These are phyloP conservation scores for Podospora comata DNA, from an alignment of 495 filamentous ascomycete species.

Conservation along the genomic window DNA sequence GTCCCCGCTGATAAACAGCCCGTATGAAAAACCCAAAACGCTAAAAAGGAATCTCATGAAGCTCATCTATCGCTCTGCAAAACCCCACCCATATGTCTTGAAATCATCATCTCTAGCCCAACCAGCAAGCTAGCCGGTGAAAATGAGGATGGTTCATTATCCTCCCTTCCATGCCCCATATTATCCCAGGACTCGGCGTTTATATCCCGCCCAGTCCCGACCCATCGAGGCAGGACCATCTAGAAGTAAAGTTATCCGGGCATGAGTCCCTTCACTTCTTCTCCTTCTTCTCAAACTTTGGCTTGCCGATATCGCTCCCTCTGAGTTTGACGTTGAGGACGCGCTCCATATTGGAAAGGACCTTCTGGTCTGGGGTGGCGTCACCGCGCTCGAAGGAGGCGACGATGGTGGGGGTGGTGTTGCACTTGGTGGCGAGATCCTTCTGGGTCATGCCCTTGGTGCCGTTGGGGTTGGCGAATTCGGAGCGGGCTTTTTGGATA, in stretches of 20 bases:
- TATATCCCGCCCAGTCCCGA: background rate
- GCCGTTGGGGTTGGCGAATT: slow-evolving; percentile 52
- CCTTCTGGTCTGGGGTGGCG: slow-evolving; percentile 80
- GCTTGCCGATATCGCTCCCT: slow-evolving; percentile 71
- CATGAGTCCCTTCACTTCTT: slow-evolving; percentile 26
- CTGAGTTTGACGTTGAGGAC: slow-evolving; percentile 82
- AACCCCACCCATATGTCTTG: background rate
- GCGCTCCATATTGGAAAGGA: slow-evolving; percentile 74
- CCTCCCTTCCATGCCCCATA: background rate
- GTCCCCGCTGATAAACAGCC: background rate
- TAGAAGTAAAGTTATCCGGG: background rate
- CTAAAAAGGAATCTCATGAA: background rate
- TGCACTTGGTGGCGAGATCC: slow-evolving; percentile 91
- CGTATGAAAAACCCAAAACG: background rate
- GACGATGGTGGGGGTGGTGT: slow-evolving; percentile 74
- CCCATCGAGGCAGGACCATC: background rate
- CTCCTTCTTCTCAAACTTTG: slow-evolving; percentile 72
- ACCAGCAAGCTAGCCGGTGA: background rate
- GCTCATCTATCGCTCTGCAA: background rate
- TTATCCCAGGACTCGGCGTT: background rate
- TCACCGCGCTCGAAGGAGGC: slow-evolving; percentile 83
- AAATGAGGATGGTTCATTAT: background rate
- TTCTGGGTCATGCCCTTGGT: slow-evolving; percentile 85
- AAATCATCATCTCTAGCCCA: background rate
- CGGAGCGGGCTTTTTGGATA: slow-evolving; percentile 68